Base-by-base conservation (phyloP, 345 rosid genomes). In the Sonneratia alba region DNA sequence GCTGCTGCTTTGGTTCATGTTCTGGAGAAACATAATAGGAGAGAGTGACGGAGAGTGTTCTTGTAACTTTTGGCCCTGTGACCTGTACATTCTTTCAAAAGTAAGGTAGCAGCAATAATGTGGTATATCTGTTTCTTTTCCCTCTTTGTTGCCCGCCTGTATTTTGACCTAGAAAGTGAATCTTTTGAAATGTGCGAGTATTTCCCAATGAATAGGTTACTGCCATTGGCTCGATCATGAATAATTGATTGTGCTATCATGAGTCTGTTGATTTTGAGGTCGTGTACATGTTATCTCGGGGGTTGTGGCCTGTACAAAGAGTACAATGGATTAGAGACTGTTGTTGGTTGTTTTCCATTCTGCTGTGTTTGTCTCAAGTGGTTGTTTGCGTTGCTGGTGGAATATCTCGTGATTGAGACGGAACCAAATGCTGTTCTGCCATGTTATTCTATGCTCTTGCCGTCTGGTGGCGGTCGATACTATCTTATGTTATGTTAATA, bases 31-130 rank as follows among this genome's bases (percentile, higher is more conserved):
- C 63, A n/a, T 56, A 70, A 61, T 68, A 66, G 80, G 70, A 34
- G 71, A 68, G 69, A 63, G 77, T 42, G 77, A 77, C 67, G 3
- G 38, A 71, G 62, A 75, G 77, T 78, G 75, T 7, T 3, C 15
- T 72, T 82, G 9, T 71, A 42, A 15, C 47, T 76, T 68, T 22
- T 27, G 65, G 65, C 7, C 36, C 36, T 11, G 36, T 24, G 68
- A 63, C 70, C 79, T 79, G 84, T 83, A 81, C 79, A 79, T 79
- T 77, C 72, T 56, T 74, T 63, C 51, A 22, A n/a, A 42, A 66
- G 73, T 42, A 42, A 42, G 51, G 70, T 70, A 70, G 81, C 81
- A 55, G 83, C 81, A 75, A 75, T 81, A 77, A 77, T 75, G 72
- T 77, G 80, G 69, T 75, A 42, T 67, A 74, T 74, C 55, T 69